A percentile compares a stretch with the other conserved stretches of the same genome.
phyloP scores from a whole-genome alignment of 75 land plant species.

The Azolla pinnata region DNA sequence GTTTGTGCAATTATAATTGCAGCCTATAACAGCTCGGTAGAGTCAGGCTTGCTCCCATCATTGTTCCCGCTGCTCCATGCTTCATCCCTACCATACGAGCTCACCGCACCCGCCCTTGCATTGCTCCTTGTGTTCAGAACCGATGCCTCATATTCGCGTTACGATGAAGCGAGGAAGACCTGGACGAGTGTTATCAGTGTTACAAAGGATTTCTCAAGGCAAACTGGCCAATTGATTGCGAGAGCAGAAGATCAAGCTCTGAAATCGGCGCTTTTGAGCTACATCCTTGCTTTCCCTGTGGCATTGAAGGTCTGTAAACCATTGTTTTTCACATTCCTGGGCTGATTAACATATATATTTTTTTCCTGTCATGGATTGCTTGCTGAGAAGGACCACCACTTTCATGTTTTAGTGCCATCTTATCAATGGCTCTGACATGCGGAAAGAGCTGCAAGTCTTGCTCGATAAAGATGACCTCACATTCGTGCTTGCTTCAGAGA shows the following conservation, averaged over 20 bases:
- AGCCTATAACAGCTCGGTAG: slow-evolving; percentile 15
- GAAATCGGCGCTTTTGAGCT: slow-evolving; percentile 14
- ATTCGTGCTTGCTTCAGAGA: slow-evolving; percentile 23
- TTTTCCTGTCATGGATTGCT: neutral
- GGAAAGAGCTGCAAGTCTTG: slow-evolving; percentile 17
- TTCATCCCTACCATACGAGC: slow-evolving; percentile 32
- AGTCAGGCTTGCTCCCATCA: slow-evolving; percentile 16
- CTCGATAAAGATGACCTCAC: slow-evolving; percentile 28
- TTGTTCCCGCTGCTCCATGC: slow-evolving; percentile 36
- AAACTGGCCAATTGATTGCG: slow-evolving; percentile 1
- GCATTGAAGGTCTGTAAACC: slow-evolving; percentile 39
- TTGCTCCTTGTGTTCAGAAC: slow-evolving; percentile 41
- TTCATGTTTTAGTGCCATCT: slow-evolving; percentile 45
- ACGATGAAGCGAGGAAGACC: slow-evolving; percentile 45
- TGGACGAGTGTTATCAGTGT: slow-evolving; percentile 41
- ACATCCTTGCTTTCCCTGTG: slow-evolving; percentile 41
- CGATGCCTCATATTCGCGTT: slow-evolving; percentile 45
- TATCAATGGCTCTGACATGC: slow-evolving; percentile 32
- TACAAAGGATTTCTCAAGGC: slow-evolving; percentile 42
- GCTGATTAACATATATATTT: neutral
- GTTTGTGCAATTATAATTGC: slow-evolving; percentile 19
- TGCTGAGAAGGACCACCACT: neutral
- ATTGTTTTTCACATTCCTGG: neutral
- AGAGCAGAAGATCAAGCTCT: slow-evolving; percentile 5
- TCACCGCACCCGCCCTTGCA: slow-evolving; percentile 42